A percentile compares a stretch with the other conserved stretches of the same genome.
Conservation (phyloP, 306 rosid genomes). For the Medicago lupulina region DNA sequence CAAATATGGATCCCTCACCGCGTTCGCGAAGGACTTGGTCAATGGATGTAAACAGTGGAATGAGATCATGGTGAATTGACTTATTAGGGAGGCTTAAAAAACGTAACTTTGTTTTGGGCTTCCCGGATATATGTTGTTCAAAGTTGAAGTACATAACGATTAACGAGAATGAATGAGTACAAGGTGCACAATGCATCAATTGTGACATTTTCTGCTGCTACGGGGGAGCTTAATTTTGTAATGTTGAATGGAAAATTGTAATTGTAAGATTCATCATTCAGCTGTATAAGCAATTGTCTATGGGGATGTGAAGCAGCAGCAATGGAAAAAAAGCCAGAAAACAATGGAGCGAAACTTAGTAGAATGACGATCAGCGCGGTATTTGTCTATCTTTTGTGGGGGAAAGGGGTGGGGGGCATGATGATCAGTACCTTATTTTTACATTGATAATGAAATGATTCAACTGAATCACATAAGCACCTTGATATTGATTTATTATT, state of each 20-base stretch:
- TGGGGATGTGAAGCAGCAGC: conserved; percentile 20
- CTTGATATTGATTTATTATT: conserved; percentile 21
- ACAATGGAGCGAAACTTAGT: background rate
- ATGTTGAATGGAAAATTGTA: conserved; percentile 27
- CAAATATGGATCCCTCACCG: conserved; percentile 34
- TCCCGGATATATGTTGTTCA: conserved; percentile 25
- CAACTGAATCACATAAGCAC: conserved; percentile 5
- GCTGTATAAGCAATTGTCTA: conserved; percentile 19
- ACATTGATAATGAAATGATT: conserved; percentile 46
- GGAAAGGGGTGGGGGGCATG: conserved; percentile 17
- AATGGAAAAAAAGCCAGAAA: background rate
- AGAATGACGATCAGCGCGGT: conserved; percentile 5
- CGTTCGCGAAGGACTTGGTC: conserved; percentile 77
- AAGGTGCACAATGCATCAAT: conserved; percentile 28
- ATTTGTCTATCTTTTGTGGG: conserved; percentile 35
- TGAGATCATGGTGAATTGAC: conserved; percentile 49
- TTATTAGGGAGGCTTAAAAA: background rate
- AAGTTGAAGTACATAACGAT: conserved; percentile 39
- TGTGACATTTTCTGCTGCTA: background rate
- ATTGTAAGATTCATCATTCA: conserved; percentile 1
- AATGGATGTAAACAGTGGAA: conserved; percentile 72
- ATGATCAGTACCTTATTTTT: conserved; percentile 24
- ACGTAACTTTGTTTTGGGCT: conserved; percentile 32
- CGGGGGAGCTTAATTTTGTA: background rate
- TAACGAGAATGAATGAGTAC: conserved; percentile 8